These are phyloP conservation scores for Fusarium guadeloupense DNA, from an alignment of 2,329 filamentous ascomycete species.

Conservation along the genomic window DNA sequence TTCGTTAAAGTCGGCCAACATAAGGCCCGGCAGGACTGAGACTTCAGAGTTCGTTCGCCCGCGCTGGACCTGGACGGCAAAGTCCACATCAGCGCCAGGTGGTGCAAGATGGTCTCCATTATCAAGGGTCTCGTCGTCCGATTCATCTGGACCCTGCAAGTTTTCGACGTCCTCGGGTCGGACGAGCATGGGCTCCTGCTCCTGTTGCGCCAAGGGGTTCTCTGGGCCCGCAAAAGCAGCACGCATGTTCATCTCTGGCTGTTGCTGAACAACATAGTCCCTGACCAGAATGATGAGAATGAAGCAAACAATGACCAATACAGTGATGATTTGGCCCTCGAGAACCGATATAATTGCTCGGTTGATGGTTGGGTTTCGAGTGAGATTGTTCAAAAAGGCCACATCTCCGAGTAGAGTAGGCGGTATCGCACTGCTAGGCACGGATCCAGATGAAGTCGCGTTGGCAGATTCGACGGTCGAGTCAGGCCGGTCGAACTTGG, in stretches of 20 bases:
- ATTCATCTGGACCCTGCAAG: slow-evolving; percentile 38
- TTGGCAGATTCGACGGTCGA: slow-evolving; percentile 19
- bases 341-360: slow-evolving; percentile 81
- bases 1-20: slow-evolving; percentile 13
- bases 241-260: slow-evolving; percentile 88
- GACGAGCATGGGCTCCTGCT: slow-evolving; percentile 40
- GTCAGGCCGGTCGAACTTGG: slow-evolving; percentile 35
- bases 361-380: slow-evolving; percentile 77
- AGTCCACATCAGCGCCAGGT: slow-evolving; percentile 18
- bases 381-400: slow-evolving; percentile 67
- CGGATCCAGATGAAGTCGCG: slow-evolving; percentile 19
- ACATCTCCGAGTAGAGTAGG: slow-evolving; percentile 64
- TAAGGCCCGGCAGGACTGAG: slow-evolving; percentile 8
- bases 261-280: slow-evolving; percentile 98
- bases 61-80: slow-evolving; percentile 19
- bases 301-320: slow-evolving; percentile 90
- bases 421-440: slow-evolving; percentile 8
- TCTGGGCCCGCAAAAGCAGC: slow-evolving; percentile 65
- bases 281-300: slow-evolving; percentile 96
- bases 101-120: slow-evolving; percentile 31
- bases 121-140: slow-evolving; percentile 48
- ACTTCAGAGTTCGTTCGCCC: slow-evolving; percentile 26
- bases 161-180: slow-evolving; percentile 37
- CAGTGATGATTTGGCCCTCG: slow-evolving; percentile 93
- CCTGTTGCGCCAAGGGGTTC: slow-evolving; percentile 42